phyloP scores from a whole-genome alignment of 1,139 yeast species.

The Saccharomyces uvarum region DNA sequence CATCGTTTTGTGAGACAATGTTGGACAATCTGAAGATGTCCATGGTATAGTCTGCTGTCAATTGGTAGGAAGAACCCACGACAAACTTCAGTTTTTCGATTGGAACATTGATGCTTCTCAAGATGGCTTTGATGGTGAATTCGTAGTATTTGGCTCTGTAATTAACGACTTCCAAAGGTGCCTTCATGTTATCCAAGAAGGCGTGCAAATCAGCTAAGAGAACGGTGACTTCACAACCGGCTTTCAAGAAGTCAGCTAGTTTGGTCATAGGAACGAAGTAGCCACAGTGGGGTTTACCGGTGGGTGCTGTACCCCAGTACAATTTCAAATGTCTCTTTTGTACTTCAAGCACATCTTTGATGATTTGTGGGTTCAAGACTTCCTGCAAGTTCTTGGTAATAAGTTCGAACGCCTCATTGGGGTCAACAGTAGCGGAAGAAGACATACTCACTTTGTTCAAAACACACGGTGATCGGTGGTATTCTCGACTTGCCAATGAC shows the following conservation, averaged over 20 bases:
- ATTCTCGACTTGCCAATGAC: background rate
- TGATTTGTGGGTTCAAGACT: constrained; percentile 80
- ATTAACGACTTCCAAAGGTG: constrained; percentile 85
- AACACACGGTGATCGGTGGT: background rate
- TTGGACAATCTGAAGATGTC: constrained; percentile 83
- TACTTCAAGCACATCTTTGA: constrained; percentile 72
- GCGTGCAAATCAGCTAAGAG: constrained; percentile 97
- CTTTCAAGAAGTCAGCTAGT: constrained; percentile 86
- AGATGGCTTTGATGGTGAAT: constrained; percentile 69
- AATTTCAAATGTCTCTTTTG: constrained; percentile 75
- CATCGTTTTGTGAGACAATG: constrained; percentile 84
- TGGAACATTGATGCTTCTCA: constrained; percentile 82
- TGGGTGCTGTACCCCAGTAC: constrained; percentile 97
- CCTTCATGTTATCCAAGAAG: constrained; percentile 95
- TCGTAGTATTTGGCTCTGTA: constrained; percentile 89
- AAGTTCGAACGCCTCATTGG: constrained; percentile 63
- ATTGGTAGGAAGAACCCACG: constrained; percentile 83
- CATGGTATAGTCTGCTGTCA: constrained; percentile 67
- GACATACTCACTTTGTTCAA: background rate
- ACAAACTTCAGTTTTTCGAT: constrained; percentile 79
- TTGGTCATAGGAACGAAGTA: constrained; percentile 97
- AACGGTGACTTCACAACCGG: constrained; percentile 92
- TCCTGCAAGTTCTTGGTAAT: constrained; percentile 88
- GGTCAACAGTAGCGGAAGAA: constrained; percentile 27
- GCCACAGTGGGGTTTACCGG: constrained; percentile 98